Conservation (phyloP, 148 eudicot species). For the Rhododendron griersonianum region DNA sequence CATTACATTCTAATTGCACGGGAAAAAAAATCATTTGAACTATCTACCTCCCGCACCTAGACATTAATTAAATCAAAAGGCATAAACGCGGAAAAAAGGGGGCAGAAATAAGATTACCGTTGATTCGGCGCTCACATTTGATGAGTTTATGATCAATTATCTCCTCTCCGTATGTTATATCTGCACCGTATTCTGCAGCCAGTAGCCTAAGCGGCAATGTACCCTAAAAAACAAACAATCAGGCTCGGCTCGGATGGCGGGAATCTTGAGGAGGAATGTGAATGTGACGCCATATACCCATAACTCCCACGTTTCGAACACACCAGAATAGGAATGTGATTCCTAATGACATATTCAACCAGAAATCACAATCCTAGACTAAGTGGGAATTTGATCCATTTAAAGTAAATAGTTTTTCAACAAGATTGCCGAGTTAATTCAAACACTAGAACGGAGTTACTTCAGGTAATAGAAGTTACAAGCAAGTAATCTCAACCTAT, state of each 20-base stretch:
- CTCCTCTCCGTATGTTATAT: conserved; percentile 86
- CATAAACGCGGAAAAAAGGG: background rate
- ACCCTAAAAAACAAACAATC: conserved; percentile 36
- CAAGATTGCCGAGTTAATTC: background rate
- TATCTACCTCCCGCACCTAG: background rate
- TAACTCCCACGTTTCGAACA: background rate
- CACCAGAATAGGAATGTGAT: background rate
- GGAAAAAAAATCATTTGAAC: background rate
- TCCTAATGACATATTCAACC: background rate
- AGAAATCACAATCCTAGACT: background rate
- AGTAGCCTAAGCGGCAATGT: conserved; percentile 77
- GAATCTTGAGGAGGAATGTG: too few species aligned
- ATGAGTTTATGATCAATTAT: conserved; percentile 84
- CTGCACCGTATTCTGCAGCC: conserved; percentile 82
- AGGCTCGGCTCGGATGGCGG: background rate
- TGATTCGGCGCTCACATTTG: conserved; percentile 67
- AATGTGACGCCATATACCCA: background rate
- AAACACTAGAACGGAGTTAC: background rate
- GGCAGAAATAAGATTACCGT: conserved; percentile 33
- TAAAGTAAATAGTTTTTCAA: too few species aligned
- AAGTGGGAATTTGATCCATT: background rate
- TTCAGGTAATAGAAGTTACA: background rate
- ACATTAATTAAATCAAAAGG: background rate
- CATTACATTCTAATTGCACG: background rate
- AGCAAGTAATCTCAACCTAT: background rate